Evolutionary conservation across 345 rosid genomes (phyloP).

Genomic region (Corchorus capsularis): DNA sequence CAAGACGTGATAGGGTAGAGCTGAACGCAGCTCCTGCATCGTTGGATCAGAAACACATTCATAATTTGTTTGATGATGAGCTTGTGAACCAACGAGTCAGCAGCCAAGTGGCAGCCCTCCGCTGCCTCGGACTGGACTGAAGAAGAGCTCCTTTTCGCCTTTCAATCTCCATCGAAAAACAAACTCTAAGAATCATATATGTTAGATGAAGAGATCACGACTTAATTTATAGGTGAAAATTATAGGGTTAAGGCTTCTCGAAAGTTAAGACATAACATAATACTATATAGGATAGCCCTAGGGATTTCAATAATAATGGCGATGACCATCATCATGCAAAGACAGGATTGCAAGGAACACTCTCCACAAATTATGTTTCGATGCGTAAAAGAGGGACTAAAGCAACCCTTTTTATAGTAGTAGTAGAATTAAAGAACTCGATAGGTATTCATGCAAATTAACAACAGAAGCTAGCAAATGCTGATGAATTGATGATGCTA

Average conservation of each 20-base stretch:
- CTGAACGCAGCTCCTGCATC: conserved; percentile 49
- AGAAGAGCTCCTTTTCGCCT: conserved; percentile 39
- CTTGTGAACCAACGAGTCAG: conserved; percentile 53
- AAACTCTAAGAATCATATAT: not conserved
- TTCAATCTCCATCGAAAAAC: not conserved
- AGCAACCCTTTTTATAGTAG: not conserved
- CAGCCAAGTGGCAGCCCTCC: conserved; percentile 38
- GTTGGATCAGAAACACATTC: conserved; percentile 44
- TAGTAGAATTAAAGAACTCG: too few species aligned
- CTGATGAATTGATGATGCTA: too few species aligned
- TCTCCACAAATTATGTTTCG: not conserved
- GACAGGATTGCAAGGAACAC: not conserved
- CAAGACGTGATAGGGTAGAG: conserved; percentile 45
- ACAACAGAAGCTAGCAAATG: too few species aligned
- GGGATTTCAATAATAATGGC: not conserved
- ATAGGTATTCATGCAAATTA: too few species aligned
- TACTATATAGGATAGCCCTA: conserved; percentile 1
- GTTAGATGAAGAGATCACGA: too few species aligned
- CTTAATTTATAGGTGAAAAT: not conserved
- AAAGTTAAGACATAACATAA: not conserved
- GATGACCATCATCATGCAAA: not conserved
- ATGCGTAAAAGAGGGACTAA: not conserved
- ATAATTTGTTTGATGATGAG: conserved; percentile 26
- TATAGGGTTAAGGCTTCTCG: not conserved
- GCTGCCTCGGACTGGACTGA: conserved; percentile 45